These are phyloP conservation scores for Gossypium sturtianum DNA, from an alignment of 345 rosid genomes.

Conservation along the genomic window DNA sequence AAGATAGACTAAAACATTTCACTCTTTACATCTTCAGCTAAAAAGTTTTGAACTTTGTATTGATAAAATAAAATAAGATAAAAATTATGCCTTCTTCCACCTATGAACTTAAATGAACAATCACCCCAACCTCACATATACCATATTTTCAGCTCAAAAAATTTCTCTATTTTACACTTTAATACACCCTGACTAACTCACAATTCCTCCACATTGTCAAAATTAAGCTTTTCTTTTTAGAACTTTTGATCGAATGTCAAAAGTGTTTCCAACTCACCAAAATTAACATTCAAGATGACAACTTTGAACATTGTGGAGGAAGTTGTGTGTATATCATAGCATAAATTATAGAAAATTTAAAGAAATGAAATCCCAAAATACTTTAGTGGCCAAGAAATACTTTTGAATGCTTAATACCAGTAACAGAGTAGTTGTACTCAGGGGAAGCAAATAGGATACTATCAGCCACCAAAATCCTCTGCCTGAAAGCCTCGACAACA, in stretches of 20 bases:
- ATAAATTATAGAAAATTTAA: neutral
- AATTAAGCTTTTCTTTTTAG: neutral
- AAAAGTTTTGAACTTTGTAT: neutral
- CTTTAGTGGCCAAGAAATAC: neutral
- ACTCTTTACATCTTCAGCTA: neutral
- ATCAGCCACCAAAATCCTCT: neutral
- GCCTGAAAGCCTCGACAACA: constrained; percentile 12
- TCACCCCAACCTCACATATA: neutral
- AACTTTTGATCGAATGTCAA: neutral
- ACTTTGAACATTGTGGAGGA: neutral
- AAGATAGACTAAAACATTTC: neutral
- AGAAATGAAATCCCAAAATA: neutral
- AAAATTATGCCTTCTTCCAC: neutral
- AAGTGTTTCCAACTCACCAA: neutral
- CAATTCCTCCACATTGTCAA: neutral
- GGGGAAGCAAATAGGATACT: neutral
- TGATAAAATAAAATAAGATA: neutral
- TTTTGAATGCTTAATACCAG: neutral
- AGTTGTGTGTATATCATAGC: neutral
- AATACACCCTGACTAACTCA: neutral
- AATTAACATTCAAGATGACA: neutral
- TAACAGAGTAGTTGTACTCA: constrained; percentile 11
- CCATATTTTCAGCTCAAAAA: neutral
- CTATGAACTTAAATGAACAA: neutral
- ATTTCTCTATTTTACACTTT: neutral